A percentile compares a stretch with the other conserved stretches of the same genome.
These are phyloP conservation scores for Fusarium sp. DNA, from an alignment of 2,329 filamentous ascomycete species.

Conservation along the genomic window DNA sequence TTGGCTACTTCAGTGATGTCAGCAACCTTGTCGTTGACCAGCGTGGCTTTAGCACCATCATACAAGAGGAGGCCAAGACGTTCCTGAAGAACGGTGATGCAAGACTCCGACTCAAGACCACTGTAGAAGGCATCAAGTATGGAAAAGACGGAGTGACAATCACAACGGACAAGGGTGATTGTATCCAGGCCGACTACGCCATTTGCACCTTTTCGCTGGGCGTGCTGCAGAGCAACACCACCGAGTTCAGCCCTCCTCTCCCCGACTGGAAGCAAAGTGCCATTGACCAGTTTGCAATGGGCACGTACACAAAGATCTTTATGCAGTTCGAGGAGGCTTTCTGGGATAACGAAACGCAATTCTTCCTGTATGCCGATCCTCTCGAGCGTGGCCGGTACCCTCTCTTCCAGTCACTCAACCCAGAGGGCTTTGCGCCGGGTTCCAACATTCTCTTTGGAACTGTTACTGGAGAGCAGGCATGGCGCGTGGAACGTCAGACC, in stretches of 20 bases:
- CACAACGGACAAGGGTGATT: slow-evolving; percentile 61
- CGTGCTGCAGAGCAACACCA: slow-evolving; percentile 70
- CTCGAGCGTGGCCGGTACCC: slow-evolving; percentile 59
- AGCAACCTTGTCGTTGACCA: slow-evolving; percentile 71
- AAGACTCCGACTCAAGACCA: slow-evolving; percentile 67
- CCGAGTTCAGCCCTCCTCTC: slow-evolving; percentile 67
- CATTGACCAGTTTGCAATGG: slow-evolving; percentile 74
- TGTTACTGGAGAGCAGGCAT: slow-evolving; percentile 42
- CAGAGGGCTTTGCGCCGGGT: slow-evolving; percentile 66
- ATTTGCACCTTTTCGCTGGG: slow-evolving; percentile 76
- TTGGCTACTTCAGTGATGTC: slow-evolving; percentile 69
- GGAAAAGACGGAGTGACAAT: slow-evolving; percentile 63
- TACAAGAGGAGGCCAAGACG: slow-evolving; percentile 65
- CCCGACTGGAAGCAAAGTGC: slow-evolving; percentile 72
- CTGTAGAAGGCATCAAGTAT: slow-evolving; percentile 66
- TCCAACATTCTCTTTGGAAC: slow-evolving; percentile 75
- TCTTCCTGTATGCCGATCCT: slow-evolving; percentile 58
- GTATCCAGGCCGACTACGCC: slow-evolving; percentile 69
- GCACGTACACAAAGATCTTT: slow-evolving; percentile 79
- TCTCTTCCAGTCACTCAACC: slow-evolving; percentile 71
- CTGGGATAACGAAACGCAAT: slow-evolving; percentile 62
- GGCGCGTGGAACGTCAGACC: slow-evolving; percentile 67
- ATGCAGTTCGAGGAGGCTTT: slow-evolving; percentile 75
- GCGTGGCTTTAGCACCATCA: slow-evolving; percentile 68
- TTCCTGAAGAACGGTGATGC: slow-evolving; percentile 67